Conservation (phyloP, 176 grass and related monocot genomes). For the Calamus simplicifolius region DNA sequence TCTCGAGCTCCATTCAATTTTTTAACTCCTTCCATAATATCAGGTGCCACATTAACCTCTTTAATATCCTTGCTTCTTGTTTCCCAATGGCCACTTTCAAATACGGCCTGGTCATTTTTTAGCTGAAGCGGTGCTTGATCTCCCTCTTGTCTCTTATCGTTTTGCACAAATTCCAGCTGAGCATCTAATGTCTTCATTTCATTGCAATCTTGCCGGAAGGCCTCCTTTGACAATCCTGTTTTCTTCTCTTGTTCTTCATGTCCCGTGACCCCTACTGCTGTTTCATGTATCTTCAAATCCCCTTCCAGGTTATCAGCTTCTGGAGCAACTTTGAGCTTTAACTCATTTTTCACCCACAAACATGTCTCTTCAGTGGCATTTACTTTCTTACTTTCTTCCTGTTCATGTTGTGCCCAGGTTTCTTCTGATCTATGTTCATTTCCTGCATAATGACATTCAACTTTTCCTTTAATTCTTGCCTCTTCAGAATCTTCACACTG, state of each 20-base stretch:
- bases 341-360: constrained; percentile 10
- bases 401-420: constrained; percentile 10
- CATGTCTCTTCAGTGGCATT: constrained; percentile 11
- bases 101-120: constrained; percentile 18
- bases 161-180: constrained; percentile 16
- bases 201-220: constrained; percentile 10
- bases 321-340: constrained; percentile 1
- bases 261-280: constrained; percentile 20
- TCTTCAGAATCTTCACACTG: constrained; percentile 17
- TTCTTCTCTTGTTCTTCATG: constrained; percentile 26
- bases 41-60: constrained; percentile 18
- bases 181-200: constrained; percentile 18
- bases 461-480: constrained; percentile 20
- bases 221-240: constrained; percentile 3
- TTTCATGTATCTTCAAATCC: constrained; percentile 22
- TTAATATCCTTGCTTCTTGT: constrained; percentile 11
- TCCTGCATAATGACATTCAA: constrained; percentile 22
- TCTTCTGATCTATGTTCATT: constrained; percentile 17
- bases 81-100: not conserved
- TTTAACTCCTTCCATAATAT: constrained; percentile 33
- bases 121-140: constrained; percentile 15
- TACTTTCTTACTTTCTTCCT: constrained; percentile 20
- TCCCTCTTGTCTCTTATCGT: constrained; percentile 17
- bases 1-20: constrained; percentile 14
- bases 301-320: constrained; percentile 12